These are phyloP conservation scores for Asterionellopsis glacialis DNA, from an alignment of 108 stramenopile genomes.

Conservation along the genomic window DNA sequence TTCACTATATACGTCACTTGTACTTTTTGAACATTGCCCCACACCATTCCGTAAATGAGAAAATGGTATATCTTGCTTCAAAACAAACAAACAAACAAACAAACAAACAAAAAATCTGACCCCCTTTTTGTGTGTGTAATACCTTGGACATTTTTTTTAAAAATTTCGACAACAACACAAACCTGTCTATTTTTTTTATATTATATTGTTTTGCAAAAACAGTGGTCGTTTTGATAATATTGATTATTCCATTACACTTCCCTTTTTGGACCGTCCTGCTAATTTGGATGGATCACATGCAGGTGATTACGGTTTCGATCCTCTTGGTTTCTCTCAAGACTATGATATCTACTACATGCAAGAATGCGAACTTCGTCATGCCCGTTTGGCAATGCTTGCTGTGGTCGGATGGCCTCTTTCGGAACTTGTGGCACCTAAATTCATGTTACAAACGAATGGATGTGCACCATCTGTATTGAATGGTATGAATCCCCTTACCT, in stretches of 20 bases:
- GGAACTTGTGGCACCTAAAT: conserved; percentile 63
- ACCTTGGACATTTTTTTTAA: no score
- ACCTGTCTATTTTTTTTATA: no score
- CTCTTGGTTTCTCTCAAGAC: conserved; percentile 64
- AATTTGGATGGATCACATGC: conserved; percentile 77
- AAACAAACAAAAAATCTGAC: no score
- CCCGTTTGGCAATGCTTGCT: conserved; percentile 78
- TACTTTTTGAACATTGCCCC: no score
- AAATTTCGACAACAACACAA: no score
- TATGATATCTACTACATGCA: conserved; percentile 51
- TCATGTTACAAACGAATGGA: conserved; percentile 53
- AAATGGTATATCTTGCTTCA: no score
- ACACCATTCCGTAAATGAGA: no score
- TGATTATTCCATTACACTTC: conserved; percentile 61
- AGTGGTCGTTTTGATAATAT: conserved; percentile 64
- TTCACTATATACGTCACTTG: no score
- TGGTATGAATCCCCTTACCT: conserved; percentile 64
- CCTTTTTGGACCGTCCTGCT: conserved; percentile 64
- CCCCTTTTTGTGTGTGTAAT: no score
- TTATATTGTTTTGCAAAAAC: neutral
- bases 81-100: no score
- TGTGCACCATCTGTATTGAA: conserved; percentile 77
- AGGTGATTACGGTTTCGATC: conserved; percentile 83
- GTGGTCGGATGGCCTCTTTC: conserved; percentile 74
- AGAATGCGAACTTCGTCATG: conserved; percentile 66